Conservation (phyloP, 2,329 filamentous ascomycete genomes). For the Epichloe brachyelytri region DNA sequence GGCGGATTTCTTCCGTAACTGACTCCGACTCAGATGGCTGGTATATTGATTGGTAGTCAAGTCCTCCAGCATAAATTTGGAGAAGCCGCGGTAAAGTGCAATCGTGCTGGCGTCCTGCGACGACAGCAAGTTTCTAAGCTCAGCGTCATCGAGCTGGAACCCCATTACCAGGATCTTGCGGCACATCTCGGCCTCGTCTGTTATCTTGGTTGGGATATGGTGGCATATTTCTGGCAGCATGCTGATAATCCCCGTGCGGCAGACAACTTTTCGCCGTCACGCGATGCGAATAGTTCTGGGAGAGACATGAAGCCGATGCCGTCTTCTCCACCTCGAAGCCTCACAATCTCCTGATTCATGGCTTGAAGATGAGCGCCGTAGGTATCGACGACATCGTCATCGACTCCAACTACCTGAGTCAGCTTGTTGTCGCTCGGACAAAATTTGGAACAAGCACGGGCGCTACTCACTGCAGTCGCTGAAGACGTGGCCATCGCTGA, state of each 20-base stretch:
- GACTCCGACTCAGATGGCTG: slow-evolving; percentile 13
- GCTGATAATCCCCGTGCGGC: slow-evolving; percentile 14
- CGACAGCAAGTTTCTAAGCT: slow-evolving; percentile 14
- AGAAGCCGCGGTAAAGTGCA: slow-evolving; percentile 45
- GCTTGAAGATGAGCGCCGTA: slow-evolving; percentile 25
- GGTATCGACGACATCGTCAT: slow-evolving; percentile 26
- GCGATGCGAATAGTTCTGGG: slow-evolving; percentile 17
- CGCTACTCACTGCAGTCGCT: slow-evolving; percentile 24
- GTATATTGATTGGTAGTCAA: slow-evolving; percentile 15
- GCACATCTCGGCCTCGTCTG: slow-evolving; percentile 16
- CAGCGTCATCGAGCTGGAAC: slow-evolving; percentile 19
- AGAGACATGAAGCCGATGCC: slow-evolving; percentile 17
- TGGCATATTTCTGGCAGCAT: slow-evolving; percentile 27
- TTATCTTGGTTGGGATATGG: slow-evolving; percentile 14
- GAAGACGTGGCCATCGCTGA: slow-evolving; percentile 28
- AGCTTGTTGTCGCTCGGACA: neutral
- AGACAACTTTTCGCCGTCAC: slow-evolving; percentile 1
- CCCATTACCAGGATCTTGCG: slow-evolving; percentile 22
- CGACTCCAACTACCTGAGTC: slow-evolving; percentile 24
- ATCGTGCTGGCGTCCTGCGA: slow-evolving; percentile 24
- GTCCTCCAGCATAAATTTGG: slow-evolving; percentile 38
- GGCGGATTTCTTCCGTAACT: slow-evolving; percentile 17
- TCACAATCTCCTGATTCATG: slow-evolving; percentile 20
- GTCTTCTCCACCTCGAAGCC: slow-evolving; percentile 11
- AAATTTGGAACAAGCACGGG: slow-evolving; percentile 1